Evolutionary conservation across 2,329 filamentous ascomycete genomes (phyloP), one percentile per base, ranked within the genome.

Genomic region (Hypoxylon sp.): DNA sequence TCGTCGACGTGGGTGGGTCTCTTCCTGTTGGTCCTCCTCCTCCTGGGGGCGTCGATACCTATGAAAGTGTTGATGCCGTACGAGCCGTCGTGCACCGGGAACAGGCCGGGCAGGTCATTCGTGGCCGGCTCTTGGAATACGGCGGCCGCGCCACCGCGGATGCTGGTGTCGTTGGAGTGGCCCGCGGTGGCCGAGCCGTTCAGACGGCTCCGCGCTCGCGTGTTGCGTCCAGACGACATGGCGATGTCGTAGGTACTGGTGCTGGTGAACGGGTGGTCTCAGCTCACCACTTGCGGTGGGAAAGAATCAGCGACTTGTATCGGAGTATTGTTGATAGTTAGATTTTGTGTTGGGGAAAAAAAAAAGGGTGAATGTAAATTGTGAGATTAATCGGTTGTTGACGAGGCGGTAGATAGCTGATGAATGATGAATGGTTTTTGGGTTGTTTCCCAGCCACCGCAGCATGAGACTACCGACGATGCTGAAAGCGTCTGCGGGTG

Each of bases 51-150:
- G 22, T 69, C 65, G 30, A 68, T 22, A 26, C 64, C 72, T 49
- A 74, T 59, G 26, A 69, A 68, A 20, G 72, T 73, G 47, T 75
- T 75, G 44, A 73, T 62, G 19, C 74, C 74, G 51, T 74, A 75
- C 19, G 72, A 74, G 20, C 73, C 73, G 51, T 75, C 70, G 55
- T 73, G 71, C 28, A 66, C 65, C 3, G 72, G 74, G 51, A 65
- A 73, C 26, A 74, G 62, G 20, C 66, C 61, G 8, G 73, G 73
- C 6, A 75, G 62, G 44, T 69, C 68, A 48, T 68, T 55, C 2
- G 59, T 24, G 20, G 66, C 56, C 4, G 65, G 62, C 15, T 69
- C 64, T 49, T 32, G 24, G 37, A 49, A 56, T 19, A 32, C 6
- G 6, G 17, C 17, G 37, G 11, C 15, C 32, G 32, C 2, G 2